These are phyloP conservation scores for Domatiomyces catenatus DNA, from an alignment of 2,329 filamentous ascomycete genomes.

Conservation along the genomic window DNA sequence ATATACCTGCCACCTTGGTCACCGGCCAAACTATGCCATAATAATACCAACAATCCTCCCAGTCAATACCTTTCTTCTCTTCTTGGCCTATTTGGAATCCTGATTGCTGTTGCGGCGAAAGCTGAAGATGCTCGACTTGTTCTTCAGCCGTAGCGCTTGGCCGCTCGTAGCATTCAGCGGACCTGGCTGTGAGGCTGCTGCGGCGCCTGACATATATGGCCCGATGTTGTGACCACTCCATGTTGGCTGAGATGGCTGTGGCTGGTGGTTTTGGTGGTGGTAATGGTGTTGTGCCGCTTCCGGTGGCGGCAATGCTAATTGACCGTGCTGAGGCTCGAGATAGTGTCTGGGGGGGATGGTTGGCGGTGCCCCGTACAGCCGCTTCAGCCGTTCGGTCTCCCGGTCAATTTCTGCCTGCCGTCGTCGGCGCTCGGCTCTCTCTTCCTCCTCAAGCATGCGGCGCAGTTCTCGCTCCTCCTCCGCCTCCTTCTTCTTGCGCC, in stretches of 20 bases:
- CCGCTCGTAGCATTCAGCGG: conserved; percentile 8
- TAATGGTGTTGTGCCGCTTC: neutral
- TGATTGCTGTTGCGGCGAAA: conserved; percentile 25
- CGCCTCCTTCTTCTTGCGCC: conserved; percentile 32
- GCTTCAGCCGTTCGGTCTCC: conserved; percentile 59
- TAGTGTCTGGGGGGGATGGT: neutral
- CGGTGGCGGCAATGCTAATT: neutral
- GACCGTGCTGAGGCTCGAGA: neutral
- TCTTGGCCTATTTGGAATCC: conserved; percentile 25
- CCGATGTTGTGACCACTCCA: conserved; percentile 2
- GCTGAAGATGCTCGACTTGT: conserved; percentile 32
- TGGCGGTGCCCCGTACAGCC: conserved; percentile 33
- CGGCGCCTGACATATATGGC: conserved; percentile 17
- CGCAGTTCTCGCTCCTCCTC: conserved; percentile 38
- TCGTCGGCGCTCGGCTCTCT: conserved; percentile 31
- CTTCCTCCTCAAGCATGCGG: conserved; percentile 38
- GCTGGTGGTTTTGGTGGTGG: neutral
- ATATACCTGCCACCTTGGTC: too few species aligned
- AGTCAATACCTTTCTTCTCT: conserved; percentile 20
- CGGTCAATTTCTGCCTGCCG: conserved; percentile 48
- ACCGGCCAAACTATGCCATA: too few species aligned
- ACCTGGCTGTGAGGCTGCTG: conserved; percentile 10
- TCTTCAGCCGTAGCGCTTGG: conserved; percentile 17
- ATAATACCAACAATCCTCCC: too few species aligned
- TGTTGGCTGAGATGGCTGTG: neutral